phyloP scores from a whole-genome alignment of 1,139 yeast species.

The Lodderomyces theae region DNA sequence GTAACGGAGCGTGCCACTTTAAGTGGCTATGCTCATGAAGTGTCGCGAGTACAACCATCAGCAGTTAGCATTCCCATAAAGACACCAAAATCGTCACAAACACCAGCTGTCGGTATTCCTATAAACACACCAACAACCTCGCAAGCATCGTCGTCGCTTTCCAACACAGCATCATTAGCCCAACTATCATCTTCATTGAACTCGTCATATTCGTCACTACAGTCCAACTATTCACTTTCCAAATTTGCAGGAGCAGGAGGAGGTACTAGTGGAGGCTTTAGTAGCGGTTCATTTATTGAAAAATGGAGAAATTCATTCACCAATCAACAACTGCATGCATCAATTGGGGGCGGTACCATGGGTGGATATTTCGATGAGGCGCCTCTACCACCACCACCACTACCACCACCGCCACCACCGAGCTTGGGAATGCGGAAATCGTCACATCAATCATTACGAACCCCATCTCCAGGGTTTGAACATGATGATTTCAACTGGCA shows the following conservation, averaged over 20 bases:
- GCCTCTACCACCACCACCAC: no score
- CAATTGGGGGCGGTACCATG: conserved; percentile 9
- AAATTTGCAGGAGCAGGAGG: conserved; percentile 4
- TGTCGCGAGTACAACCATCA: conserved; percentile 15
- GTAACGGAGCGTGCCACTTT: background rate
- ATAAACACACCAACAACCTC: conserved; percentile 10
- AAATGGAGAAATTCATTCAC: conserved; percentile 42
- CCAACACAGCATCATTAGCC: conserved; percentile 41
- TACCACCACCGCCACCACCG: no score
- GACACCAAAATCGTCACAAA: conserved; percentile 13
- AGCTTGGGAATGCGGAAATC: conserved; percentile 23
- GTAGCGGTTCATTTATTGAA: conserved; percentile 40
- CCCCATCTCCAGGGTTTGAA: conserved; percentile 50
- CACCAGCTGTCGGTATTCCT: conserved; percentile 5
- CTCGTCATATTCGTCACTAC: conserved; percentile 11
- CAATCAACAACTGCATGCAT: conserved; percentile 7
- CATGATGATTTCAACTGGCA: conserved; percentile 43
- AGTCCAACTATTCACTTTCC: conserved; percentile 8
- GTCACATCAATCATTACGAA: conserved; percentile 34
- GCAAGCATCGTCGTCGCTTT: conserved; percentile 22
- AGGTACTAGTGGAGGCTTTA: background rate
- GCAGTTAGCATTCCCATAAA: conserved; percentile 13
- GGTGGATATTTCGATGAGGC: conserved; percentile 19
- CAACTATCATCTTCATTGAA: conserved; percentile 6
- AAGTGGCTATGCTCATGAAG: background rate